Percentiles rank a stretch among this genome's conserved stretches.
Evolutionary conservation across 306 rosid species (phyloP).

Genomic region (Cercis canadensis): DNA sequence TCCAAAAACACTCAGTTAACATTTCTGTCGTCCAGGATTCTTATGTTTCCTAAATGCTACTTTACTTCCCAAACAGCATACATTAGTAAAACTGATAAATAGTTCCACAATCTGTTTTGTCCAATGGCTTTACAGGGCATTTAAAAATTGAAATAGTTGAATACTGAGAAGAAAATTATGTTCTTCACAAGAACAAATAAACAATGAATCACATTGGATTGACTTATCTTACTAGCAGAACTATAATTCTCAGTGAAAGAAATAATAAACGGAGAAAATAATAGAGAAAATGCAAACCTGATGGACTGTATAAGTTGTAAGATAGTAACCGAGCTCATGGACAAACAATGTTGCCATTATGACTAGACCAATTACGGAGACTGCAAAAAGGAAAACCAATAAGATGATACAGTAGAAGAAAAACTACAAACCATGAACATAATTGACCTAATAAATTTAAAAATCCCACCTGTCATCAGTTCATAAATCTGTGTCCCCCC

Average conservation of each 20-base stretch:
- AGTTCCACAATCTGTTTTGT: not conserved
- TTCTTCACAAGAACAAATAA: not conserved
- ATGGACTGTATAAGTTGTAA: slow-evolving; percentile 80
- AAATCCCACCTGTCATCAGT: no score
- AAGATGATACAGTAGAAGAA: not conserved
- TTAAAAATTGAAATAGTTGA: not conserved
- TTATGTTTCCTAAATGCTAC: not conserved
- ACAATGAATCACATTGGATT: not conserved
- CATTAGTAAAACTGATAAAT: not conserved
- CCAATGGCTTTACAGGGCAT: not conserved
- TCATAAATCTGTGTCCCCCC: no score
- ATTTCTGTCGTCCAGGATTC: not conserved
- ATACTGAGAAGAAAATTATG: not conserved
- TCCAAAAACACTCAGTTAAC: not conserved
- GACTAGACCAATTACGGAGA: slow-evolving; percentile 72
- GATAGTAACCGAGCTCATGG: slow-evolving; percentile 93
- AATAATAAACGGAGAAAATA: not conserved
- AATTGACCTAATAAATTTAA: not conserved
- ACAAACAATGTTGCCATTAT: slow-evolving; percentile 84
- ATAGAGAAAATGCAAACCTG: slow-evolving; percentile 57
- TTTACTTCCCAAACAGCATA: not conserved
- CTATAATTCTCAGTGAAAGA: no score
- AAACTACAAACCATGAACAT: not conserved
- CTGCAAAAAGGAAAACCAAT: slow-evolving; percentile 41
- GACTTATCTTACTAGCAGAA: not conserved